Base-by-base conservation (phyloP, 768 basidiomycete species). In the Gelatoporia subvermispora region DNA sequence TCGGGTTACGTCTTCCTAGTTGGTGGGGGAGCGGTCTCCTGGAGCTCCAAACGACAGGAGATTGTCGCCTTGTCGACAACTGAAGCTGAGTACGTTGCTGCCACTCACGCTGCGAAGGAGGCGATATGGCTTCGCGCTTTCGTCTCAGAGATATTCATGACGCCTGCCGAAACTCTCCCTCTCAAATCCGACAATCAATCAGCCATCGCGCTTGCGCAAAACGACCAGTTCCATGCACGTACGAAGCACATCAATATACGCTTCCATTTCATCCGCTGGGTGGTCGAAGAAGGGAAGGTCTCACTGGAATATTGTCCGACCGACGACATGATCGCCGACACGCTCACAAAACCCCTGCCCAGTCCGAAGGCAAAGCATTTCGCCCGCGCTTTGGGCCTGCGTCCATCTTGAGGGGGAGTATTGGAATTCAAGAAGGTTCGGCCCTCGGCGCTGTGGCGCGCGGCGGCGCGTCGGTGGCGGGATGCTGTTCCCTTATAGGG, bases 201-300 rank as follows among this genome's bases (percentile, higher is more conserved):
- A 1, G 60, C 70, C 1, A 62, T 67, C 41, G 42, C 47, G 3
- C 47, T 69, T 21, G 17, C 61, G 0, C 35, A 57, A 31, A 53
- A 67, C 38, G 52, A 58, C 22, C 46, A 48, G 16, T 58, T 55
- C 43, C 69, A 72, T 47, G 51, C 56, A 1, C 49, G 64, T 8
- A 58, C 66, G 9, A 71, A 72, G 49, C 70, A 73, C 54, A 71
- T 73, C 44, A 60, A 66, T 35, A 61, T 72, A n/a, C 57, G 56
- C 2, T 64, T 64, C 47, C 62, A 68, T 60, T 65, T 57, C 38
- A 55, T 68, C 35, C 59, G 63, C 8, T 55, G 60, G 3, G 41
- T 37, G 17, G 46, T 71, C 18, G 51, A 57, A 11, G 50, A 54
- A 17, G 53, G 55, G 9, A 41, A 43, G 7, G 50, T 69, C 38